A percentile compares a stretch with the other conserved stretches of the same genome.
These are phyloP conservation scores for Rhodotorula sp. DNA, from an alignment of 1,284 basidiomycete genomes.

Conservation along the genomic window DNA sequence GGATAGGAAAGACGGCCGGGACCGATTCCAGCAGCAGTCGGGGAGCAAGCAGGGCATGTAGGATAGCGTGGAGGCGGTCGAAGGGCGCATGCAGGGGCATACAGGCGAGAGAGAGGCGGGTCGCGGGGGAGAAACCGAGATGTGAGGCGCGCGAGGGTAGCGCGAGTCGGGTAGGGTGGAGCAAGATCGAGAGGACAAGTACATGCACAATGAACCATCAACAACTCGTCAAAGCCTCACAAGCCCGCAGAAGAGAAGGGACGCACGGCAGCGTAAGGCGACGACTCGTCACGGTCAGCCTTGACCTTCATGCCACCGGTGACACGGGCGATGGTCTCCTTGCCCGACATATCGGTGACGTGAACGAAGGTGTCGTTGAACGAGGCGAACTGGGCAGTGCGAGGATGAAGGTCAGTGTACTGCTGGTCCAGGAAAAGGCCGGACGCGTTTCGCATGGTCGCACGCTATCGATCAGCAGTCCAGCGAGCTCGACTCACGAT, in stretches of 20 bases:
- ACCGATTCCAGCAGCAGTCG: too few relatives aligned
- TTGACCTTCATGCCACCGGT: conserved; percentile 99
- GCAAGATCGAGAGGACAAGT: background rate
- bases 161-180: background rate
- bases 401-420: background rate
- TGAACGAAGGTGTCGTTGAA: conserved; percentile 99
- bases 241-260: too few relatives aligned
- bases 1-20: too few relatives aligned
- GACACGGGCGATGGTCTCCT: conserved; percentile 97
- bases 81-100: too few relatives aligned
- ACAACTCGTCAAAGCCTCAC: background rate
- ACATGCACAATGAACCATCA: too few relatives aligned
- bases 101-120: too few relatives aligned
- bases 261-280: conserved; percentile 92
- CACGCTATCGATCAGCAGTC: background rate
- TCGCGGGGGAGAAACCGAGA: too few relatives aligned
- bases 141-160: background rate
- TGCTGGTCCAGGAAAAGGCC: background rate
- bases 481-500: conserved; percentile 57
- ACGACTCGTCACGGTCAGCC: conserved; percentile 99
- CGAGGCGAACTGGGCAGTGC: conserved; percentile 41
- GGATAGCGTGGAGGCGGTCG: too few relatives aligned
- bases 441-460: background rate
- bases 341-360: conserved; percentile 96
- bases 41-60: too few relatives aligned